Percentiles rank a stretch among this genome's conserved stretches.
These are phyloP conservation scores for Fusarium decemcellulare DNA, from an alignment of 2,329 filamentous ascomycete genomes.

Conservation along the genomic window DNA sequence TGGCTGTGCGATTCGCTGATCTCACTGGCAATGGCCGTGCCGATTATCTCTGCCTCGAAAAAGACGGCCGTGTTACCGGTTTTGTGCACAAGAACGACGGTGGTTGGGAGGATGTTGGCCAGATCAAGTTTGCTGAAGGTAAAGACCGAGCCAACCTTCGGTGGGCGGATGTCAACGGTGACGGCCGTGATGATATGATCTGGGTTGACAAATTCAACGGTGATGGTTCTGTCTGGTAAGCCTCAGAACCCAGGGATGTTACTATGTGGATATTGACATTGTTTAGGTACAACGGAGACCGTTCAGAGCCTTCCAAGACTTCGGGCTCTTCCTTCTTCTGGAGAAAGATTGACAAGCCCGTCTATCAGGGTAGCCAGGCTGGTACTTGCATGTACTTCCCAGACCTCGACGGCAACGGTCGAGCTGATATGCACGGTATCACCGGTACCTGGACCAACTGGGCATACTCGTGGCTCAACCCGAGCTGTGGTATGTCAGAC, in stretches of 20 bases:
- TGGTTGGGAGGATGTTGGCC: conserved; percentile 30
- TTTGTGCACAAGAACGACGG: conserved; percentile 40
- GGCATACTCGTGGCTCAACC: no score
- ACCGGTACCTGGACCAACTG: not conserved
- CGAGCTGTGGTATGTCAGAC: no score
- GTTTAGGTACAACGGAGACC: conserved; percentile 7
- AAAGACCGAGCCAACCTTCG: conserved; percentile 53
- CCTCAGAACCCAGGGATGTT: no score
- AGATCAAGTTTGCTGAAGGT: conserved; percentile 33
- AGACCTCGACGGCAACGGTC: conserved; percentile 8
- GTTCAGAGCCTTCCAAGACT: no score
- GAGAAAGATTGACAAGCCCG: no score
- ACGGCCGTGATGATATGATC: conserved; percentile 52
- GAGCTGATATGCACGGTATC: conserved; percentile 1
- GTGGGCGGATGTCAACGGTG: conserved; percentile 56
- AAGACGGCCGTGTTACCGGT: conserved; percentile 41
- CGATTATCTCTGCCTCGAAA: conserved; percentile 51
- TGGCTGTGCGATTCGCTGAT: conserved; percentile 49
- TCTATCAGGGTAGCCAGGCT: not conserved
- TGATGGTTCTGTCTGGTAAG: conserved; percentile 31
- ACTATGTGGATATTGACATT: no score
- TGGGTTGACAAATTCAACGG: conserved; percentile 53
- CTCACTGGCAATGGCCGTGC: conserved; percentile 45
- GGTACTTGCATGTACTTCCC: conserved; percentile 2
- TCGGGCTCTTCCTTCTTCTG: no score